Conservation (phyloP, 1,139 yeast genomes). For the Suhomyces panamericanus region DNA sequence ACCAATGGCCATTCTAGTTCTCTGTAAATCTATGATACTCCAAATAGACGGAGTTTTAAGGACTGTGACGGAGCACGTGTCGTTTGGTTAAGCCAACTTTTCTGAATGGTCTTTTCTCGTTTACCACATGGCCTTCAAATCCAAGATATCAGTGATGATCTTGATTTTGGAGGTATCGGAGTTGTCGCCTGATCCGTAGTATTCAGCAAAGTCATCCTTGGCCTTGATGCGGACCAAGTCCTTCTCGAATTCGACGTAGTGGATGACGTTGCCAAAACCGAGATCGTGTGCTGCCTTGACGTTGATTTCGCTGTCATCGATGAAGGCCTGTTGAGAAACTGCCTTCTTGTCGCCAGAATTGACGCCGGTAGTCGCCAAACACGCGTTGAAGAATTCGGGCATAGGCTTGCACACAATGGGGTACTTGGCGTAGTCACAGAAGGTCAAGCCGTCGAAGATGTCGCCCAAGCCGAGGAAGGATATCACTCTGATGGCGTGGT, state of each 20-base stretch:
- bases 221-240: slow-evolving; percentile 36
- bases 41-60: too few species aligned
- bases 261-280: slow-evolving; percentile 57
- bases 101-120: neutral
- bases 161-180: slow-evolving; percentile 29
- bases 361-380: slow-evolving; percentile 64
- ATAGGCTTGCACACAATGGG: slow-evolving; percentile 89
- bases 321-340: slow-evolving; percentile 49
- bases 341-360: slow-evolving; percentile 43
- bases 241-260: slow-evolving; percentile 54
- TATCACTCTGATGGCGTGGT: slow-evolving; percentile 78
- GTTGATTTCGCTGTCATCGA: slow-evolving; percentile 80
- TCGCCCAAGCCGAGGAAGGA: slow-evolving; percentile 83
- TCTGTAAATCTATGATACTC: too few species aligned
- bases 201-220: slow-evolving; percentile 34
- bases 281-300: slow-evolving; percentile 54
- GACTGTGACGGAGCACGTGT: too few species aligned
- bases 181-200: slow-evolving; percentile 36
- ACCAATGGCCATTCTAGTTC: too few species aligned
- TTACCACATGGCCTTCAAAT: slow-evolving; percentile 19
- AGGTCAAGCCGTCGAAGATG: slow-evolving; percentile 89
- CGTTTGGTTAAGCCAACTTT: too few species aligned
- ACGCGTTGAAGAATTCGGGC: slow-evolving; percentile 51
- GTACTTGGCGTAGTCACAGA: slow-evolving; percentile 71
- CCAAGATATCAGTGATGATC: slow-evolving; percentile 35